Base-by-base conservation (phyloP, 164 flowering plant genomes). In the Cinnamomum chago region DNA sequence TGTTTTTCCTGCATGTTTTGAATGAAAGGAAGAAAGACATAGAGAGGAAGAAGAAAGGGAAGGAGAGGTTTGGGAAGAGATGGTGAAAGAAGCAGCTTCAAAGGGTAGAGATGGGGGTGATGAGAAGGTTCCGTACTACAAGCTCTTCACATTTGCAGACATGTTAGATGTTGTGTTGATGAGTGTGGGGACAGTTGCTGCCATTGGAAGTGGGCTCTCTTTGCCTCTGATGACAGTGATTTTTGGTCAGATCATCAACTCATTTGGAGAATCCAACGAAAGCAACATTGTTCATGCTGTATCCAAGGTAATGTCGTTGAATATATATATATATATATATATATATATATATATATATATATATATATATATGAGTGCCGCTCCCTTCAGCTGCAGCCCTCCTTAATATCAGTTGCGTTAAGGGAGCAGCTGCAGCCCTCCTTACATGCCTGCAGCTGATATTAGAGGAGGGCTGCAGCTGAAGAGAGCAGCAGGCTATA, bases 221-320 rank as follows among this genome's bases (percentile, higher is more conserved):
- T 24, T 80, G 80, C 90, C 92, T 6, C 68, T 86, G 3, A 79
- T 85, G 88, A 80, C 88, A 11, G 2, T 88, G 22, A n/a, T 88
- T 25, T 76, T 86, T 72, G 89, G 89, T 67, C 33, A 80, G 28
- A 10, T 83, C 11, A 65, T 85, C 11, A 35, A 88, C 65, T 58
- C 85, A 11, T 78, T 84, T 47, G 88, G 88, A 67, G 40, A 68
- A 68, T 76, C 64, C 6, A 23, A 62, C 47, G 72, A 13, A 30
- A 67, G 35, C 52, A 58, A 78, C 33, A 76, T 82, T 5, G 77
- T 83, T 58, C 73, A 81, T 70, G 72, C 71, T 73, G 85, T 85
- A 51, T 78, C 82, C 51, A 81, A 80, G 87, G 91, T 88, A 69
- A 3, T 24, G 71, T 24, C n/a, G n/a, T n/a, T n/a, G n/a, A n/a